Base-by-base conservation (phyloP, 192 early-diverging fungal genomes). In the Dispira parvispora region DNA sequence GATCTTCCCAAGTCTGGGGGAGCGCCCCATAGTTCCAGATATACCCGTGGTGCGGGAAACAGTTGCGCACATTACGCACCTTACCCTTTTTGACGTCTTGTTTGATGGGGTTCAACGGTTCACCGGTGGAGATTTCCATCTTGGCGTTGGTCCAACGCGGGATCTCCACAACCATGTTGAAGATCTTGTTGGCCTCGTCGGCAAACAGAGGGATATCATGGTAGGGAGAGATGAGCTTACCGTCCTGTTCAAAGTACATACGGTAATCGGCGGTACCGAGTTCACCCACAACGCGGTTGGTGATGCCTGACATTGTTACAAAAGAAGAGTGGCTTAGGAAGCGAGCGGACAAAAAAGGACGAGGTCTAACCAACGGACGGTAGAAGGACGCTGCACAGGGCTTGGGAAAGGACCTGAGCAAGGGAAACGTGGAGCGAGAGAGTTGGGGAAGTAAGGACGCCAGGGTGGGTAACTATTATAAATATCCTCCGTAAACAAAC, bases 11-110 rank as follows among this genome's bases (percentile, higher is more conserved):
- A 61, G 96, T 99, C 83, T 94, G 92, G 42, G 96, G 96, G 69
- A 99, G 82, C 64, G 94, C 94, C 71, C 96, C 96, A 69, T 99
- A 96, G 92, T 99, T 99, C 96, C 96, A 99, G 77, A 99, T 96
- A 78, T 99, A 99, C 64, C 96, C 96, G 77, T 99, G 90, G 85
- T 96, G 92, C 11, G 96, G 96, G 88, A 96, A 99, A 75, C 88
- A 88, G 85, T 99, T 96, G 73, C 92, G 86, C 64, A 99, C 94
- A 72, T 83, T 96, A 64, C 96, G 86, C 65, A 96, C 88, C 81
- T 99, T 99, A 68, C 92, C 92, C 81, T 99, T 99, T 86, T 96
- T 96, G 68, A 86, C 80, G 70, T 99, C 96, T 77, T 99, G 96
- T 80, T 91, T 88, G 77, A 99, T 96, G 57, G 96, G 96, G 87